Evolutionary conservation across 768 basidiomycete species (phyloP), one percentile per base, ranked within the genome.

Genomic region (Termitomyces bulborhizus): DNA sequence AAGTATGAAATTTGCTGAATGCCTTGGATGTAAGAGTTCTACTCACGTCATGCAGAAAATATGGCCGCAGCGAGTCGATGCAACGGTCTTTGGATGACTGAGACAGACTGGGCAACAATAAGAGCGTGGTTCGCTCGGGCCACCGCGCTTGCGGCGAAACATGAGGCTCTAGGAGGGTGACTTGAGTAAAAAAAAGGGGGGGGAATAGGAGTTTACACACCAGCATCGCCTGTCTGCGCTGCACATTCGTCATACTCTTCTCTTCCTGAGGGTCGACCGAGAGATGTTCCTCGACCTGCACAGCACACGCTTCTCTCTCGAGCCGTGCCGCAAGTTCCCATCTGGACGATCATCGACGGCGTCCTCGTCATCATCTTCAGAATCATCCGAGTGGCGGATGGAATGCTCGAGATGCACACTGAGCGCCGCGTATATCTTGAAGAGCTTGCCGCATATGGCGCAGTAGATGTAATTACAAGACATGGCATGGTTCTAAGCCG

Each of bases 391-490:
- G 16, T 60, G 53, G 11, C 46, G 48, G 18, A 47, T 39, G 15
- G 55, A 54, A 26, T 51, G 47, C 13, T 54, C 44, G 13, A 54
- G 40, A 24, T 60, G 59, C 1, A 60, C 45, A 21, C 44, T 44
- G 6, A 60, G 44, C 2, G 52, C 59, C 24, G 39, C 21, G 15
- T 53, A 24, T 18, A 48, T 29, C 13, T 46, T 46, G 6, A 60
- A 60, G 21, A 18, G 27, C 31, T 51, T 54, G 40, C 57, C 56
- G 41, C 59, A 60, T 11, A 16, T 1, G 0, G 18, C 36, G 40
- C 59, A 60, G 46, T 60, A 60, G 26, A 57, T 53, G 49, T 60
- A 55, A 3, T 40, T 51, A 2, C 45, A 21, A 18, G 55, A 60
- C 27, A 11, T 27, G 0, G n/a, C 53, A 16, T 43, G 57, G 29